Base-by-base conservation (phyloP, 805 yeast genomes). In the Schizosaccharomyces osmophilus region DNA sequence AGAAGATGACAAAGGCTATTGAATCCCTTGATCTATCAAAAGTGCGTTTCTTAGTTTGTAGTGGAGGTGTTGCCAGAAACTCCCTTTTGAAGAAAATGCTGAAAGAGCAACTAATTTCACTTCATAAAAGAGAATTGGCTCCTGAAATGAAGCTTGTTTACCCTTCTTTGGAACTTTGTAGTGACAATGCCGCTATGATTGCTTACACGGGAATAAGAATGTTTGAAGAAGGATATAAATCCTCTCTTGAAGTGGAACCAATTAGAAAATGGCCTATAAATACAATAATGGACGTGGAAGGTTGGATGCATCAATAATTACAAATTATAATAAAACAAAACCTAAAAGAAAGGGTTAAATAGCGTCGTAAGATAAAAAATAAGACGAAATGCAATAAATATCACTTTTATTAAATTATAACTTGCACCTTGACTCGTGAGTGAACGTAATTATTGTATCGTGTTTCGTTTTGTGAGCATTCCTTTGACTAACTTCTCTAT, bases 151-250 rank as follows among this genome's bases (percentile, higher is more conserved):
- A 64, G 1, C 79, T 82, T 58, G 79, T 79, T 65, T 87, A 82
- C 66, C 95, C 97, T 0, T 81, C 79, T 24, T 73, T 82, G 1
- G 71, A 76, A 1, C 73, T 88, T 63, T 93, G 98, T 69, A 87
- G 97, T 0, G 98, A 93, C 68, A 93, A 93, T 70, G 95, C 97
- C 0, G 80, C 87, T 1, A 93, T 93, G 98, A 93, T 93, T 61
- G 98, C 96, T 0, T 87, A 94, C 82, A 95, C 97, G 0, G 98
- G 97, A 0, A 86, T 90, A 8, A 96, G 90, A 69, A 72, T 89
- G 22, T 84, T 73, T 68, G 95, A 69, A 19, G 77, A 78, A 5
- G 64, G 69, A 0, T 45, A 72, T 9, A 67, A 76, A 13, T 79
- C 88, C 0, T 78, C 76, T 5, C 66, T 85, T 54, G 76, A 72